Conservation (phyloP, 2,329 filamentous ascomycete species). For the Cladobotryum mycophilum region DNA sequence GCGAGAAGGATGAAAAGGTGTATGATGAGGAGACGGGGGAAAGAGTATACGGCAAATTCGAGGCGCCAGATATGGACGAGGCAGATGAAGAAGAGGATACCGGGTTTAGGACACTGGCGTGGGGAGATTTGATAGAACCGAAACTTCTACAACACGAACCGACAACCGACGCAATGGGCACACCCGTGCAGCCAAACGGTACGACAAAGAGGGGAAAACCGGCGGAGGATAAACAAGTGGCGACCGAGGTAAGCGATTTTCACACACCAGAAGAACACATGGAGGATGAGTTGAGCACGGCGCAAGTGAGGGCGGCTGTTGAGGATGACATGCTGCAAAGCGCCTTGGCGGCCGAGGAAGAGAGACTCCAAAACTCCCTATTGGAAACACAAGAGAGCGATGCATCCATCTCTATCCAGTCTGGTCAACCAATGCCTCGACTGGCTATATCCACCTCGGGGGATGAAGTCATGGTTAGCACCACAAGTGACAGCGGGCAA, state of each 20-base stretch:
- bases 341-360: constrained; percentile 6
- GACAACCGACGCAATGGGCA: constrained; percentile 19
- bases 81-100: constrained; percentile 54
- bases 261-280: constrained; percentile 3
- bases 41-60: constrained; percentile 71
- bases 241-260: constrained; percentile 11
- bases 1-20: constrained; percentile 49
- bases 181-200: neutral
- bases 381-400: constrained; percentile 10
- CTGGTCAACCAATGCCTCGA: constrained; percentile 20
- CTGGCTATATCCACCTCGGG: constrained; percentile 16
- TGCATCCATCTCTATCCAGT: constrained; percentile 24
- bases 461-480: constrained; percentile 19
- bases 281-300: constrained; percentile 23
- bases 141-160: constrained; percentile 49
- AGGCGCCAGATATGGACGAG: constrained; percentile 59
- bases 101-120: constrained; percentile 53
- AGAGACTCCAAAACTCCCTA: constrained; percentile 1
- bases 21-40: constrained; percentile 64
- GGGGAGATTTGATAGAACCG: constrained; percentile 60
- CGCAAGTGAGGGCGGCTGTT: constrained; percentile 23
- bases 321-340: constrained; percentile 18
- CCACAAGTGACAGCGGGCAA: constrained; percentile 17
- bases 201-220: neutral
- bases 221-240: neutral